Conservation (phyloP, 306 rosid species). For the Quercus gilva region DNA sequence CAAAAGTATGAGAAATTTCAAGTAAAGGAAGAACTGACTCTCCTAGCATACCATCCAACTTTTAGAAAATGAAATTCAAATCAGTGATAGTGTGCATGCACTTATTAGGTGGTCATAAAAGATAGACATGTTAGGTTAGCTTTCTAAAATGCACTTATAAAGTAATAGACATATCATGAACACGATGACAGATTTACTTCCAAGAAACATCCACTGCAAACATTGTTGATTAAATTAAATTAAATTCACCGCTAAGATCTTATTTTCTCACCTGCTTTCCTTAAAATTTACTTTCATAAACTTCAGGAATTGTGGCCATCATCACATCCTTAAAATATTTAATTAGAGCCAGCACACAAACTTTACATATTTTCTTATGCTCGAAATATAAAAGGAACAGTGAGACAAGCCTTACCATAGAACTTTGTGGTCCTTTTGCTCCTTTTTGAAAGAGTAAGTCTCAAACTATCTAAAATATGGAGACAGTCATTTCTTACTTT, state of each 20-base stretch:
- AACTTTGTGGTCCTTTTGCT: background rate
- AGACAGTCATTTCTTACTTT: background rate
- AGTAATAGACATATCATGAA: background rate
- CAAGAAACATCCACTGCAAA: background rate
- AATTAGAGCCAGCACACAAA: background rate
- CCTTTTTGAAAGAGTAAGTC: background rate
- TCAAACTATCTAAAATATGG: background rate
- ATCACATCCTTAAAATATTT: background rate
- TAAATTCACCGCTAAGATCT: background rate
- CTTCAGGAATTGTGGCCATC: background rate
- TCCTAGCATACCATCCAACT: background rate
- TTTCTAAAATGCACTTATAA: background rate
- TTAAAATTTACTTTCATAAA: background rate
- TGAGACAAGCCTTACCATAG: background rate
- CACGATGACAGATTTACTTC: background rate
- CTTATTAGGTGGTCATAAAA: background rate
- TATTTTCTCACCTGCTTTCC: background rate
- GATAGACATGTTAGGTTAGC: background rate
- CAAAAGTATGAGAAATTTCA: slow-evolving; percentile 15
- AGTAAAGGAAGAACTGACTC: background rate
- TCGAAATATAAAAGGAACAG: background rate
- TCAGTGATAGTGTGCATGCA: background rate
- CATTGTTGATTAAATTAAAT: background rate
- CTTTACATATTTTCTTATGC: background rate
- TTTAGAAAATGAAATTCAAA: background rate